Percentiles rank a stretch among this genome's conserved stretches.
Conservation (phyloP, 495 filamentous ascomycete species). For the Xylaria telfairii region DNA sequence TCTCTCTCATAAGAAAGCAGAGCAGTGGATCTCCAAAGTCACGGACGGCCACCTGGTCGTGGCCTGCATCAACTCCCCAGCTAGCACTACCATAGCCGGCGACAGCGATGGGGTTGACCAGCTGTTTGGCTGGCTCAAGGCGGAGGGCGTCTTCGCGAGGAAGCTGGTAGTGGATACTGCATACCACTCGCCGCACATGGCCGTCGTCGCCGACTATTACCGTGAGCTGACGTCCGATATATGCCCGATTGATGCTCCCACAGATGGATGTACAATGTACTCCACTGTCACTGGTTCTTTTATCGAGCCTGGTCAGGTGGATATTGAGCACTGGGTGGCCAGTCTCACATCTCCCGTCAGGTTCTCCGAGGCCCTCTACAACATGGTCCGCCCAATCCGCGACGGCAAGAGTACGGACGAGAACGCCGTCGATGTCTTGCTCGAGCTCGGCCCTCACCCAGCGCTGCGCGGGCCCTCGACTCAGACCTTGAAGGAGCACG, state of each 20-base stretch:
- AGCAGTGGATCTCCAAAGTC: constrained; percentile 34
- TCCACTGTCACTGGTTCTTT: constrained; percentile 40
- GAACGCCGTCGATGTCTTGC: constrained; percentile 37
- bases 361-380: constrained; percentile 49
- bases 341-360: constrained; percentile 52
- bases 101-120: constrained; percentile 44
- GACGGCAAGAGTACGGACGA: neutral
- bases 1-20: constrained; percentile 32
- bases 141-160: constrained; percentile 43
- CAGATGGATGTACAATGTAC: constrained; percentile 25
- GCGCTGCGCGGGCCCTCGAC: constrained; percentile 60
- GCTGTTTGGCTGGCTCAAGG: constrained; percentile 36
- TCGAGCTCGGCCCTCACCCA: constrained; percentile 46
- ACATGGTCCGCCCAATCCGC: constrained; percentile 29
- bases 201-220: constrained; percentile 45
- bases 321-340: constrained; percentile 49
- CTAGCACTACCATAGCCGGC: constrained; percentile 54
- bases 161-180: constrained; percentile 47
- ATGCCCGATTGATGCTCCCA: neutral
- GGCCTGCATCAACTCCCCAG: constrained; percentile 57
- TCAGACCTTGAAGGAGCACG: constrained; percentile 50
- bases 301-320: constrained; percentile 25
- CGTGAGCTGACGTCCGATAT: constrained; percentile 20
- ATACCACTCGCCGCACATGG: constrained; percentile 56
- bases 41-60: constrained; percentile 37